Conservation (phyloP, 331 rosid species). For the Acacia concinna region DNA sequence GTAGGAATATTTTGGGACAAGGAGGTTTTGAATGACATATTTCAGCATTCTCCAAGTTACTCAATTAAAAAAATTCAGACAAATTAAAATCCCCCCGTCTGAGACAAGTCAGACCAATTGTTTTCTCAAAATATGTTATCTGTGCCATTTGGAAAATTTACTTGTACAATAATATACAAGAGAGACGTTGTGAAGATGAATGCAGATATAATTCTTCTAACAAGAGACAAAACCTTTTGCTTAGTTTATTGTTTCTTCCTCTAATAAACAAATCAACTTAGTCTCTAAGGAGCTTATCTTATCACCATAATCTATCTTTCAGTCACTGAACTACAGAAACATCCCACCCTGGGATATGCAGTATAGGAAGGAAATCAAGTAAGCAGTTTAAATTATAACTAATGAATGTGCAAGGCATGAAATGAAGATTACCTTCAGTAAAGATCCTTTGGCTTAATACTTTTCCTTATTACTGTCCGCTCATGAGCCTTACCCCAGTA, state of each 20-base stretch:
- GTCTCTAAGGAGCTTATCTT: background rate
- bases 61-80: background rate
- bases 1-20: no score
- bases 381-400: background rate
- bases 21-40: background rate
- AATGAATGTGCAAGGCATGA: slow-evolving; percentile 9
- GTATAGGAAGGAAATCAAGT: background rate
- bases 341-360: background rate
- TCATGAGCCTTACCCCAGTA: slow-evolving; percentile 95
- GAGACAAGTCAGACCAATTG: background rate
- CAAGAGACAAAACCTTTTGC: background rate
- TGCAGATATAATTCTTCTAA: background rate
- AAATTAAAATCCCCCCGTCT: background rate
- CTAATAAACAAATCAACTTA: background rate
- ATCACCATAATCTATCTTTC: background rate
- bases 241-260: background rate
- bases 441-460: slow-evolving; percentile 84
- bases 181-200: background rate
- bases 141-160: background rate
- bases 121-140: background rate
- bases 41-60: background rate
- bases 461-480: slow-evolving; percentile 83
- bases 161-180: background rate
- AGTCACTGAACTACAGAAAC: background rate
- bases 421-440: slow-evolving; percentile 69